These are phyloP conservation scores for Pseudogymnoascus sp. DNA, from an alignment of 2,329 filamentous ascomycete species.

Conservation along the genomic window DNA sequence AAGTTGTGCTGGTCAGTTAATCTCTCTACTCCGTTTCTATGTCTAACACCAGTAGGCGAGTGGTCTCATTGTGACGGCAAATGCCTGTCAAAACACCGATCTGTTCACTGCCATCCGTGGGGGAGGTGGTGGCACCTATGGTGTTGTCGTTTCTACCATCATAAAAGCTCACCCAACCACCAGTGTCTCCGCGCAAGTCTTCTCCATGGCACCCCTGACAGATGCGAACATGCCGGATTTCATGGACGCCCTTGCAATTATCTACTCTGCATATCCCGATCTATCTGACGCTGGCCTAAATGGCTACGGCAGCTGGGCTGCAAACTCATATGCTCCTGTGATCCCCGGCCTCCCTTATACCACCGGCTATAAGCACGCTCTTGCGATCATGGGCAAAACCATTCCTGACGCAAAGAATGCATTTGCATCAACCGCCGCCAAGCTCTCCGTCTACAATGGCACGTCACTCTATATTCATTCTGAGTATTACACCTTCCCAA, in stretches of 20 bases:
- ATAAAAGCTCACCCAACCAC: conserved; percentile 34
- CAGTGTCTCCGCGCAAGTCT: conserved; percentile 19
- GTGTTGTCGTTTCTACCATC: conserved; percentile 31
- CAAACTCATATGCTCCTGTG: conserved; percentile 19
- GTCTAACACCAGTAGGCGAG: conserved; percentile 16
- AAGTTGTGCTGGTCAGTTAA: conserved; percentile 29
- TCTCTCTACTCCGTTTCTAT: background rate
- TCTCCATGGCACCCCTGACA: conserved; percentile 20
- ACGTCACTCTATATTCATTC: conserved; percentile 17
- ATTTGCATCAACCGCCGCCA: conserved; percentile 16
- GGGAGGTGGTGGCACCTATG: conserved; percentile 30
- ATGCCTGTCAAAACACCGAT: conserved; percentile 27
- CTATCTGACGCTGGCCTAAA: conserved; percentile 27
- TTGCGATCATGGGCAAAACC: conserved; percentile 25
- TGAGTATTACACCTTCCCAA: conserved; percentile 16
- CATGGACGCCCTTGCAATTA: conserved; percentile 22
- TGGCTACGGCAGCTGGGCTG: conserved; percentile 24
- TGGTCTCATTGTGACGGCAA: conserved; percentile 30
- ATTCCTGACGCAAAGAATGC: conserved; percentile 18
- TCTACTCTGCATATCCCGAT: conserved; percentile 27
- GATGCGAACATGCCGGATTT: conserved; percentile 21
- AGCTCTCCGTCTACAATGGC: conserved; percentile 15
- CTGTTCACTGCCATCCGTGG: conserved; percentile 34
- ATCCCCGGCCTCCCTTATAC: conserved; percentile 18
- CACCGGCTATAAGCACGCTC: conserved; percentile 25